phyloP scores from a whole-genome alignment of 768 basidiomycete genomes.

The Tephrocybe sp. region DNA sequence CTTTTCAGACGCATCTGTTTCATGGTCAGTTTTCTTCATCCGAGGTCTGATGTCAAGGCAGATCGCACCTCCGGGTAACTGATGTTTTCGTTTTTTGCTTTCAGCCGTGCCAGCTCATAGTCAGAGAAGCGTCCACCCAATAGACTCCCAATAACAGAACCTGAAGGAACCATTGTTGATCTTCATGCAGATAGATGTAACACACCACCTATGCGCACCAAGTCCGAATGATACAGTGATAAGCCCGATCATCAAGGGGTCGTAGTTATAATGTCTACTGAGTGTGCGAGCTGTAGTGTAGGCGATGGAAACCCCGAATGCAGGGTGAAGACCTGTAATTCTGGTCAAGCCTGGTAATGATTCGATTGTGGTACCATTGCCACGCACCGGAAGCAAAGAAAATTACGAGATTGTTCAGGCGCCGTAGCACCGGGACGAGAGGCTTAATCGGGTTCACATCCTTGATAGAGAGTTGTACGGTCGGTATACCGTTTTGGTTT shows the following conservation, averaged over 20 bases:
- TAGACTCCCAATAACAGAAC: constrained; percentile 39
- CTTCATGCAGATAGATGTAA: background rate
- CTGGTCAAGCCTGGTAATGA: background rate
- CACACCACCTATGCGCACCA: constrained; percentile 34
- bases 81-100: constrained; percentile 37
- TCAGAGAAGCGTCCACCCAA: constrained; percentile 50
- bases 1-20: constrained; percentile 74
- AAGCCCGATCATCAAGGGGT: constrained; percentile 70
- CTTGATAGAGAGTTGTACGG: constrained; percentile 45
- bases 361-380: background rate
- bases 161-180: constrained; percentile 18
- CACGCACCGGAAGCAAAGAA: constrained; percentile 62
- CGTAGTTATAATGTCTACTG: constrained; percentile 58
- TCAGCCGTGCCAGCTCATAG: constrained; percentile 34
- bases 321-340: constrained; percentile 65
- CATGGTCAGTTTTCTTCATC: background rate
- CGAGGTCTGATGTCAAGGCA: background rate
- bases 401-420: constrained; percentile 67
- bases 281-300: constrained; percentile 80
- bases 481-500: constrained; percentile 30
- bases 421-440: constrained; percentile 53
- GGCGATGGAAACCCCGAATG: constrained; percentile 64
- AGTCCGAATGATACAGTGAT: constrained; percentile 75
- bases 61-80: constrained; percentile 62
- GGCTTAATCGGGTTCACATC: constrained; percentile 80